These are phyloP conservation scores for Hygrocybe punicea DNA, from an alignment of 768 basidiomycete species.

Conservation along the genomic window DNA sequence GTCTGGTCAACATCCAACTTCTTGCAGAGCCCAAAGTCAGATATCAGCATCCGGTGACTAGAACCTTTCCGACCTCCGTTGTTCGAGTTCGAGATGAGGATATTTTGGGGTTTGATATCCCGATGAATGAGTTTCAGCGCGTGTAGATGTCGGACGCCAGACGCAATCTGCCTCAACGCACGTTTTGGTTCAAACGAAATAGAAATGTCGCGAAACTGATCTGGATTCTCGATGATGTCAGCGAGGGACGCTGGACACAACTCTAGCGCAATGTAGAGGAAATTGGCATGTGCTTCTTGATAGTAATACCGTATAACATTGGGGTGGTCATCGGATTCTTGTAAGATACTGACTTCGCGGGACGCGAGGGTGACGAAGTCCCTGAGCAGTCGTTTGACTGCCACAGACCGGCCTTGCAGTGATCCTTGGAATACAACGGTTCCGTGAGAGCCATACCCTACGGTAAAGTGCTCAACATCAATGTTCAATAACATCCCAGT, in stretches of 20 bases:
- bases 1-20: conserved; percentile 95
- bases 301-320: conserved; percentile 99
- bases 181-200: conserved; percentile 81
- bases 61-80: conserved; percentile 38
- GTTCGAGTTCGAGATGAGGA: conserved; percentile 76
- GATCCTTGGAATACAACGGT: conserved; percentile 94
- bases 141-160: conserved; percentile 87
- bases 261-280: conserved; percentile 97
- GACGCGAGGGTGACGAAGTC: conserved; percentile 94
- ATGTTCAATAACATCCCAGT: not conserved
- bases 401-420: conserved; percentile 94
- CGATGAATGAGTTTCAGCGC: conserved; percentile 95
- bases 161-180: conserved; percentile 81
- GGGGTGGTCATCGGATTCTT: conserved; percentile 96
- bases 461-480: conserved; percentile 4
- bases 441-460: conserved; percentile 94
- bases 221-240: conserved; percentile 79
- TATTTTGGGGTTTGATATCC: conserved; percentile 98
- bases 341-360: conserved; percentile 90
- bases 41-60: conserved; percentile 81
- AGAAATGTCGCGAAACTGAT: conserved; percentile 69
- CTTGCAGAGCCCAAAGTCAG: conserved; percentile 96
- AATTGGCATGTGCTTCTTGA: conserved; percentile 89
- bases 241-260: conserved; percentile 88
- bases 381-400: conserved; percentile 93